phyloP scores from a whole-genome alignment of 768 basidiomycete genomes.

The Cystobasidium onofrii region DNA sequence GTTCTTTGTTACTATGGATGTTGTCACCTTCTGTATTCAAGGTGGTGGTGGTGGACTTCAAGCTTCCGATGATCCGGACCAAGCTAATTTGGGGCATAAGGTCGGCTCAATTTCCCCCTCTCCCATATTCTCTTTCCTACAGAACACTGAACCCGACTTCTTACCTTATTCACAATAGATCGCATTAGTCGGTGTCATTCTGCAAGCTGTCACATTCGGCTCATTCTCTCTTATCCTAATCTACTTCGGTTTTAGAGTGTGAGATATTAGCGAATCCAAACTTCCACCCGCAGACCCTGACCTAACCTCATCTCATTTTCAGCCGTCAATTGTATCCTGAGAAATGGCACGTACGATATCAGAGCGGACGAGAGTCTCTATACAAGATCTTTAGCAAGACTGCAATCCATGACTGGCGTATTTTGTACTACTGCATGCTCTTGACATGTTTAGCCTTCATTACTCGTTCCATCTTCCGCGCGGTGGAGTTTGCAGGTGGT shows the following conservation, averaged over 20 bases:
- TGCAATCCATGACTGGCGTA: slow-evolving; percentile 26
- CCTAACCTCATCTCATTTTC: no score
- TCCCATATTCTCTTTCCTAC: no score
- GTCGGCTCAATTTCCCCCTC: neutral
- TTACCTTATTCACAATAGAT: no score
- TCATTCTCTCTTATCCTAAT: slow-evolving; percentile 34
- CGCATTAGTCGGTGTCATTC: slow-evolving; percentile 32
- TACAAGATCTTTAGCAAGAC: neutral
- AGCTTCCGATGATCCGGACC: neutral
- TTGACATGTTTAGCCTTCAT: slow-evolving; percentile 33
- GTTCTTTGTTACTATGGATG: slow-evolving; percentile 33
- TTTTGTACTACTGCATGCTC: slow-evolving; percentile 14
- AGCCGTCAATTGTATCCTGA: neutral
- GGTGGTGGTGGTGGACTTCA: neutral
- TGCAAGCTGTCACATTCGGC: slow-evolving; percentile 35
- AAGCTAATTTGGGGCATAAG: slow-evolving; percentile 12
- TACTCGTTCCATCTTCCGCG: slow-evolving; percentile 32
- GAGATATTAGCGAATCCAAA: no score
- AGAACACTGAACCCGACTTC: no score
- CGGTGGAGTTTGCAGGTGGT: slow-evolving; percentile 32
- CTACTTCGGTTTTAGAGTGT: slow-evolving; percentile 31
- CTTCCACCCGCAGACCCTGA: no score
- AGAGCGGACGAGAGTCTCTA: neutral
- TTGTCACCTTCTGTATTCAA: slow-evolving; percentile 36
- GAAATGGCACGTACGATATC: neutral